Evolutionary conservation across 768 basidiomycete genomes (phyloP).

Genomic region (Austroboletus eburneus): DNA sequence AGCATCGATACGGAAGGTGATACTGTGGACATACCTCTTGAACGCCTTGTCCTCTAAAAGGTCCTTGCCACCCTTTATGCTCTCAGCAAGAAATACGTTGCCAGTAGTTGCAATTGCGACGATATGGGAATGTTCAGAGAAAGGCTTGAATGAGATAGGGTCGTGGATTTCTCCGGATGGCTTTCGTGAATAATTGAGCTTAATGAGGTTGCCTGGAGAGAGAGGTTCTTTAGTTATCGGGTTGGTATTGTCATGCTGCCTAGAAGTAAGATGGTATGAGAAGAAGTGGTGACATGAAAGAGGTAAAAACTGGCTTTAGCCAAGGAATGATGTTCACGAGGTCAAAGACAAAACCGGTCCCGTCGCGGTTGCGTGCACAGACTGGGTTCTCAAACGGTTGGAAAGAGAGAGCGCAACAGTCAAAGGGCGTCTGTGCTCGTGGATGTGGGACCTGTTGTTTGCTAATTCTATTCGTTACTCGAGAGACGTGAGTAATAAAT

Average conservation of each 20-base stretch:
- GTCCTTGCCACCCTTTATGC: slow-evolving; percentile 80
- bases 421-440: slow-evolving; percentile 70
- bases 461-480: too few relatives aligned
- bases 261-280: slow-evolving; percentile 29
- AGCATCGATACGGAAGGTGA: not conserved
- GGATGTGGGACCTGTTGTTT: slow-evolving; percentile 67
- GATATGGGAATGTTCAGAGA: slow-evolving; percentile 94
- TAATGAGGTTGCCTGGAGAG: slow-evolving; percentile 68
- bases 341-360: slow-evolving; percentile 81
- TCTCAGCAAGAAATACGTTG: slow-evolving; percentile 91
- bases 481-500: slow-evolving; percentile 5
- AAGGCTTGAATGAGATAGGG: slow-evolving; percentile 96
- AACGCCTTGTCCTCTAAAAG: slow-evolving; percentile 82
- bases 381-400: slow-evolving; percentile 90
- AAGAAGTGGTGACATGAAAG: slow-evolving; percentile 3
- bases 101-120: slow-evolving; percentile 87
- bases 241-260: slow-evolving; percentile 78
- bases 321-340: slow-evolving; percentile 91
- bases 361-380: slow-evolving; percentile 76
- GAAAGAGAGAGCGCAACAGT: slow-evolving; percentile 88
- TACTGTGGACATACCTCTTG: slow-evolving; percentile 57
- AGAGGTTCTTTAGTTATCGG: slow-evolving; percentile 73
- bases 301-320: slow-evolving; percentile 63
- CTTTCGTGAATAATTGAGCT: slow-evolving; percentile 80
- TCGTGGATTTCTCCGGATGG: slow-evolving; percentile 87